A percentile compares a stretch with the other conserved stretches of the same genome.
phyloP scores from a whole-genome alignment of 2,329 filamentous ascomycete species.

The Nemania sp. region DNA sequence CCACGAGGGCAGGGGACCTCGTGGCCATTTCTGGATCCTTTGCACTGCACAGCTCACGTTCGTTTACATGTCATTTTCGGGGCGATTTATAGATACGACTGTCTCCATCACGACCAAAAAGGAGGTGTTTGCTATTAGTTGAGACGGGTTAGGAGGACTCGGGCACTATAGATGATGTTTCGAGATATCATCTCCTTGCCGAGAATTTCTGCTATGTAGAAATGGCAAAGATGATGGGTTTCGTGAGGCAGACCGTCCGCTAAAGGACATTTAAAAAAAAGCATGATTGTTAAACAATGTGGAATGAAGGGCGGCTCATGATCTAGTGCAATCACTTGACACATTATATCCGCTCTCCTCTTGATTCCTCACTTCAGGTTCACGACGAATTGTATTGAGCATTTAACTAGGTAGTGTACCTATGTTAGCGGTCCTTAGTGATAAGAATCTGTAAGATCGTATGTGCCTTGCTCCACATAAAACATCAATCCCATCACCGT shows the following conservation, averaged over 20 bases:
- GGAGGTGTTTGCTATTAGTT: slow-evolving; percentile 33
- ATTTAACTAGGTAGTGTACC: slow-evolving; percentile 21
- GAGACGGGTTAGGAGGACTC: slow-evolving; percentile 30
- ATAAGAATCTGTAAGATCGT: slow-evolving; percentile 19
- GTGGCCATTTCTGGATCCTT: slow-evolving; percentile 46
- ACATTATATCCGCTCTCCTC: not conserved
- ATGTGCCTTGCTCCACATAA: slow-evolving; percentile 5
- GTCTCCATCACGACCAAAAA: slow-evolving; percentile 37
- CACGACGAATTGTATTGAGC: slow-evolving; percentile 15
- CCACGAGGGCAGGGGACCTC: slow-evolving; percentile 46
- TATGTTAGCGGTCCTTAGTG: slow-evolving; percentile 9
- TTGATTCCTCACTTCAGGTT: slow-evolving; percentile 10
- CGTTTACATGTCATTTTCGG: slow-evolving; percentile 38
- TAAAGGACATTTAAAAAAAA: slow-evolving; percentile 36
- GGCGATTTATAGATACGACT: slow-evolving; percentile 46
- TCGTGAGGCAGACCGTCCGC: slow-evolving; percentile 27
- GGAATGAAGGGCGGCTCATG: slow-evolving; percentile 17
- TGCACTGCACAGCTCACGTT: slow-evolving; percentile 43
- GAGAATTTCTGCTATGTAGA: slow-evolving; percentile 37
- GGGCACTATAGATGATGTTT: slow-evolving; percentile 34
- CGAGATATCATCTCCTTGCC: slow-evolving; percentile 23
- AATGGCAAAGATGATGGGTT: slow-evolving; percentile 30
- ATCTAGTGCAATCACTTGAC: slow-evolving; percentile 6
- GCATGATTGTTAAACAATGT: slow-evolving; percentile 30
- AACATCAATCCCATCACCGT: not conserved